Base-by-base conservation (phyloP, 805 yeast species). In the Spathaspora boniae region DNA sequence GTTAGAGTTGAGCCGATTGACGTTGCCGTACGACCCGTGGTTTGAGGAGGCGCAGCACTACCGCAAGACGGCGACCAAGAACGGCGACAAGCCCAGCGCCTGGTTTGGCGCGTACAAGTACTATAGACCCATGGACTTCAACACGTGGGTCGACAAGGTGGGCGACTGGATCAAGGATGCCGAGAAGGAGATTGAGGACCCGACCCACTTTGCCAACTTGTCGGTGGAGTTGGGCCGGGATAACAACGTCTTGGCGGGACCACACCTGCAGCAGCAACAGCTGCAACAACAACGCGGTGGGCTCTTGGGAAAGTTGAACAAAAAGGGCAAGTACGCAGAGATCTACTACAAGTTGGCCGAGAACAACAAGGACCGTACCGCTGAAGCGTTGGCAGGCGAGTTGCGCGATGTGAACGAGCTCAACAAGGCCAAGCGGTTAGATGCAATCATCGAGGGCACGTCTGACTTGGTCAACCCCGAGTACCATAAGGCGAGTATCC, bases 61-160 rank as follows among this genome's bases (percentile, higher is more conserved):
- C 22, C 70, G 86, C 25, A 59, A 58, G 14, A 53, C 68, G 38
- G 82, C 81, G 1, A 60, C 59, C 19, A 59, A 64, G 30, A 64
- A 63, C 30, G 79, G 83, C 5, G 63, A 65, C 37, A 60, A 58
- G 22, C 71, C 74, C 3, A 70, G 71, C 29, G 62, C 68, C 56
- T 82, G 88, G 88, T 78, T 73, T 53, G 89, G 89, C 0, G 86
- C 86, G 4, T 55, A 65, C 42, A 70, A 71, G 26, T 72, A 69
- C 52, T 68, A 61, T 37, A 63, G 58, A 28, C 83, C 87, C 3
- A 73, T 80, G 77, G 44, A 50, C 36, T 45, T 62, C 42, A 46
- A 58, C 31, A 54, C 60, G 5, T 68, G 70, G 62, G 48, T 53
- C 14, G 39, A 45, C 30, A 44, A 67, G 33, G 51, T 54, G 8